phyloP scores from a whole-genome alignment of 257 asterid species.

The Gardenia jasminoides region DNA sequence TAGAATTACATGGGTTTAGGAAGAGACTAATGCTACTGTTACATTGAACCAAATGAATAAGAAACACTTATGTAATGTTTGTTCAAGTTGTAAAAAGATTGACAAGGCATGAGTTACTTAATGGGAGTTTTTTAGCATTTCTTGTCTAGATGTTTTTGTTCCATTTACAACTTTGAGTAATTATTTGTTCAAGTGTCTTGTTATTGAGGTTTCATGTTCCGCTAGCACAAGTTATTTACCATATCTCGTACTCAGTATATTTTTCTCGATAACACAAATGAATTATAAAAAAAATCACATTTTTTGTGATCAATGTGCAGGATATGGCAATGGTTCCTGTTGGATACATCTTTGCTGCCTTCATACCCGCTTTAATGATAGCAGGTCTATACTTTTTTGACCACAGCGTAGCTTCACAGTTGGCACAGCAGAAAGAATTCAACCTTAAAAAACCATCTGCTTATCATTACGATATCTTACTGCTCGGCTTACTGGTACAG shows the following conservation, averaged over 20 bases:
- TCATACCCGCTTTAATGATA: constrained; percentile 84
- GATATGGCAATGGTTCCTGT: constrained; percentile 75
- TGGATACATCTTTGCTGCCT: constrained; percentile 66
- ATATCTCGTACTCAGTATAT: background rate
- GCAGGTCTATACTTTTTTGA: constrained; percentile 89
- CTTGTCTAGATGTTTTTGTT: background rate
- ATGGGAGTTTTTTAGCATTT: background rate
- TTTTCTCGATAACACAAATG: too few species aligned
- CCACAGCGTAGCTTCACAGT: constrained; percentile 87
- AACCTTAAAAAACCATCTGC: constrained; percentile 87
- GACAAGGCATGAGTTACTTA: background rate
- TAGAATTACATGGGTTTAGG: background rate
- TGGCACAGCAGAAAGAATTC: constrained; percentile 89
- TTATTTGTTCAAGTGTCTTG: background rate
- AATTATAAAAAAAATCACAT: background rate
- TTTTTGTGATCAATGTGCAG: constrained; percentile 40
- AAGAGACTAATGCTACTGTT: background rate
- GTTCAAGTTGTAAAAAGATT: background rate
- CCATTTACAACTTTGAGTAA: background rate
- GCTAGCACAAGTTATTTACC: background rate
- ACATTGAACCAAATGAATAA: background rate
- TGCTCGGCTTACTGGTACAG: constrained; percentile 79
- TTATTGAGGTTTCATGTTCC: too few species aligned
- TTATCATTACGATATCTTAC: constrained; percentile 71
- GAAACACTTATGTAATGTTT: background rate